Base-by-base conservation (phyloP, 169 alveolate species). In the Eimeria maxima region DNA sequence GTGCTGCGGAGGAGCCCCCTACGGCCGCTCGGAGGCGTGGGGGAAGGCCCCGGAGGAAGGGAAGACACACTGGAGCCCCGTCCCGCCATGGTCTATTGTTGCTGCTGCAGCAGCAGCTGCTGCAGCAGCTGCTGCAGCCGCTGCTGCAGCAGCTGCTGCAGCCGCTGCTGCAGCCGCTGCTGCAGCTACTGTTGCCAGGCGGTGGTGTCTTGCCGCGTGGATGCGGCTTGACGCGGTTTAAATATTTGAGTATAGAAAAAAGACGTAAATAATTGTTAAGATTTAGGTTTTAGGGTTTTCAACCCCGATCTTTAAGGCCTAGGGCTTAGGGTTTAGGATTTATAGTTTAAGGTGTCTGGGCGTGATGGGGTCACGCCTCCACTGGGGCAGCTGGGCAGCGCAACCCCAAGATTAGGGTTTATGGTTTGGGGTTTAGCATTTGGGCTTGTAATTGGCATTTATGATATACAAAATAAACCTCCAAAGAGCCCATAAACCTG, bases 291-390 rank as follows among this genome's bases (percentile, higher is more conserved):
- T 57, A 57, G 69, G 69, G 69, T 57, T 14, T 57, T 57, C 20
- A 16, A 18, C 3, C 69, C 69, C 2, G 69, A 57, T 18, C 13
- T 57, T 57, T 57, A 14, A 6, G 38, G 80, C 20, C 29, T 69
- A 33, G 80, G 45, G 45, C 13, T 69, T 27, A 69, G 80, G 80
- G 80, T 69, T 69, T 69, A 69, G 80, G 45, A 45, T 53, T 53
- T 53, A 53, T 1, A 14, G 60, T 53, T 53, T 53, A 53, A 7
- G 60, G 60, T 14, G 60, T 53, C 60, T 69, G 87, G 87, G 27
- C 63, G 87, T 69, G 80, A 33, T 69, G 80, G 80, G 80, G 80
- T 69, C 45, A 33, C 44, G 50, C 80, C 80, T 69, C 45, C 45
- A 27, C 44, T 24, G 4, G 6, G 80, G 45, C 44, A 20, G 80